A percentile compares a stretch with the other conserved stretches of the same genome.
These are phyloP conservation scores for Lithohypha guttulata DNA, from an alignment of 2,329 filamentous ascomycete genomes.

Conservation along the genomic window DNA sequence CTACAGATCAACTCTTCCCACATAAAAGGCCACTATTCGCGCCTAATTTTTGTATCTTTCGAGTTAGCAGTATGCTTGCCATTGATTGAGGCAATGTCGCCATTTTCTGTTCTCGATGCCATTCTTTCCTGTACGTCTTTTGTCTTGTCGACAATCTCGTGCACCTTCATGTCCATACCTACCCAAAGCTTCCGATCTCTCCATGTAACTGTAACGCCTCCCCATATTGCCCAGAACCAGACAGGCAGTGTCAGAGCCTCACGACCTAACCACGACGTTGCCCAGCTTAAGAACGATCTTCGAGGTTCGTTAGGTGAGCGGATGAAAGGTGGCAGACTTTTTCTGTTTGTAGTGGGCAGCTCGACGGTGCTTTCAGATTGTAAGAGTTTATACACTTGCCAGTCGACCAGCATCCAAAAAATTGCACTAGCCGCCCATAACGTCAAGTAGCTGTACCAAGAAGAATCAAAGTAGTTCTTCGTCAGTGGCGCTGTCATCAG, in stretches of 20 bases:
- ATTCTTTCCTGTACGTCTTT: neutral
- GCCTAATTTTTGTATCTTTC: no score
- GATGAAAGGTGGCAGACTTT: slow-evolving; percentile 64
- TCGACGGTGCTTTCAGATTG: slow-evolving; percentile 64
- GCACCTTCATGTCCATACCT: slow-evolving; percentile 71
- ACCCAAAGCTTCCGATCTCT: slow-evolving; percentile 73
- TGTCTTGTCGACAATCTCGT: slow-evolving; percentile 36
- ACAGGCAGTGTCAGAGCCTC: slow-evolving; percentile 77
- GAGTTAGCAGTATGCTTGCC: no score
- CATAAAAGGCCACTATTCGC: no score
- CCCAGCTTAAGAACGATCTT: slow-evolving; percentile 59
- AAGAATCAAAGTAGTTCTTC: slow-evolving; percentile 44
- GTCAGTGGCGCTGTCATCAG: slow-evolving; percentile 55
- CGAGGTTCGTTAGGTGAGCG: neutral
- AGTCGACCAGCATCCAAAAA: slow-evolving; percentile 66
- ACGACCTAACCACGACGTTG: slow-evolving; percentile 72
- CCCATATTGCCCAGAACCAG: slow-evolving; percentile 79
- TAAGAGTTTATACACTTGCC: slow-evolving; percentile 59
- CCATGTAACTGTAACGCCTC: slow-evolving; percentile 84
- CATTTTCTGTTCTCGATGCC: no score
- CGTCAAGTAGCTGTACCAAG: slow-evolving; percentile 55
- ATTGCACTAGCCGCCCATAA: slow-evolving; percentile 57
- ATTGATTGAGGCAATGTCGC: no score
- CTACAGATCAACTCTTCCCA: no score
- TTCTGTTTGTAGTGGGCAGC: neutral